A percentile compares a stretch with the other conserved stretches of the same genome.
Evolutionary conservation across 129 eudicot species (phyloP).

Genomic region (Deinandra increscens): DNA sequence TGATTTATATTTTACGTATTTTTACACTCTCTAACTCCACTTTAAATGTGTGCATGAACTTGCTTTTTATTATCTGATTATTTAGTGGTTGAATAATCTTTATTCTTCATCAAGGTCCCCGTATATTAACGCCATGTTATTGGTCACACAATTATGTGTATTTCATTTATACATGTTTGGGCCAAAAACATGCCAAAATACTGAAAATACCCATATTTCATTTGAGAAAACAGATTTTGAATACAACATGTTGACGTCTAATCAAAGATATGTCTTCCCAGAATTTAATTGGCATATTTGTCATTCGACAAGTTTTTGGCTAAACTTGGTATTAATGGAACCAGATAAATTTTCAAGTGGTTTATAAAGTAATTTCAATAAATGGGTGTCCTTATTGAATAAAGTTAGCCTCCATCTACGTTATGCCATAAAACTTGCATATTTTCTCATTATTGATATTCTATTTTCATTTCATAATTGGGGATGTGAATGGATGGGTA

Average conservation of each 20-base stretch:
- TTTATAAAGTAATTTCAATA: no score
- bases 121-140: background rate
- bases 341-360: background rate
- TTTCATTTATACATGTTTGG: background rate
- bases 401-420: background rate
- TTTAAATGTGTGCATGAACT: background rate
- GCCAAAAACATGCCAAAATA: background rate
- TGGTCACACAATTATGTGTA: background rate
- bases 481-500: no score
- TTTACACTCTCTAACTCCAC: background rate
- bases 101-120: background rate
- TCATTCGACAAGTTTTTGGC: background rate
- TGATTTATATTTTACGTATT: background rate
- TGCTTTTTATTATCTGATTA: no score
- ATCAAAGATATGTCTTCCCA: background rate
- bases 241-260: background rate
- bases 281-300: background rate
- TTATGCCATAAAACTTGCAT: background rate
- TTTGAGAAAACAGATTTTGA: background rate
- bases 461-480: background rate
- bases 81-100: no score
- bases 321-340: no score
- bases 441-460: background rate
- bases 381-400: background rate
- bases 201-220: background rate